Conservation (phyloP, 768 basidiomycete genomes). For the Collybia nuda region DNA sequence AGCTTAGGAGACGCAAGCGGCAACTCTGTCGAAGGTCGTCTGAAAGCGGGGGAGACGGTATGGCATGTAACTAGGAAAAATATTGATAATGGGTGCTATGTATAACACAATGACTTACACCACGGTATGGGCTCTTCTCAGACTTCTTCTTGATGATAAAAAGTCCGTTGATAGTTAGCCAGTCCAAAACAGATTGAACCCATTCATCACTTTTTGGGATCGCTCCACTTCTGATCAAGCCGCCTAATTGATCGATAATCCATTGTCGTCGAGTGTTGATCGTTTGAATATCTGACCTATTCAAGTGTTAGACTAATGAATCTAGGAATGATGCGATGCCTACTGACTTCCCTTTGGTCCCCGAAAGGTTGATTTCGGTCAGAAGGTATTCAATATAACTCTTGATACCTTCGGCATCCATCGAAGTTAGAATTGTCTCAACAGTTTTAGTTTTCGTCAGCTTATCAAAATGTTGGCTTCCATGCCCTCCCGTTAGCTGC, state of each 20-base stretch:
- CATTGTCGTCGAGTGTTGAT: slow-evolving; percentile 67
- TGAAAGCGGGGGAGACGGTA: slow-evolving; percentile 70
- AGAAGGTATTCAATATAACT: slow-evolving; percentile 76
- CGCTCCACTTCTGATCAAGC: slow-evolving; percentile 74
- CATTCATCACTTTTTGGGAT: slow-evolving; percentile 82
- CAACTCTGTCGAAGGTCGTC: slow-evolving; percentile 68
- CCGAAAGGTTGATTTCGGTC: slow-evolving; percentile 52
- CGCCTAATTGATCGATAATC: slow-evolving; percentile 84
- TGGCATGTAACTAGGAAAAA: slow-evolving; percentile 50
- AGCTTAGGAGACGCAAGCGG: slow-evolving; percentile 67
- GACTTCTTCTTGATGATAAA: slow-evolving; percentile 76
- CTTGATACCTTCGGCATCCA: slow-evolving; percentile 73
- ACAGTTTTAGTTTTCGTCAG: slow-evolving; percentile 92
- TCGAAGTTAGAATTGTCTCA: slow-evolving; percentile 74
- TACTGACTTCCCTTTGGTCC: slow-evolving; percentile 38
- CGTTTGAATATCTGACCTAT: slow-evolving; percentile 42
- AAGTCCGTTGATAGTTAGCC: slow-evolving; percentile 79
- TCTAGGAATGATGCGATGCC: slow-evolving; percentile 11
- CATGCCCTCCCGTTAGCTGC: slow-evolving; percentile 80
- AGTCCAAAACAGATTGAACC: slow-evolving; percentile 74
- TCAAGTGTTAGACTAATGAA: slow-evolving; percentile 6
- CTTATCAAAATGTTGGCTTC: slow-evolving; percentile 87
- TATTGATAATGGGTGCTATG: background rate
- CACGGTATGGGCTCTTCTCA: slow-evolving; percentile 56
- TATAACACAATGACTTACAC: slow-evolving; percentile 44